Evolutionary conservation across 768 basidiomycete species (phyloP).

Genomic region (Hypsizygus marmoreus): DNA sequence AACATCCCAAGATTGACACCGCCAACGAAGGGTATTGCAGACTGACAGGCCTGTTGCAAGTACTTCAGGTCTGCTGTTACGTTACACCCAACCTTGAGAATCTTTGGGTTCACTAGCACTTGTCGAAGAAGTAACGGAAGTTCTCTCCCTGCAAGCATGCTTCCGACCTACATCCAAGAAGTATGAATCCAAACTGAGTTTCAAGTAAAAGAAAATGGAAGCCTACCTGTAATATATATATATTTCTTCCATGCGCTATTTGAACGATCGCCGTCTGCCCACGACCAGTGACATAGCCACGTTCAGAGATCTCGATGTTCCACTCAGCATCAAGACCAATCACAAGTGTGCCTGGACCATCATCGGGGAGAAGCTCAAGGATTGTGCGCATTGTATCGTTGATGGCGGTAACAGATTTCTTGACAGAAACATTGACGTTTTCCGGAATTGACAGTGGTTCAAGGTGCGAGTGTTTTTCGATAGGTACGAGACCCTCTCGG

Average conservation of each 20-base stretch:
- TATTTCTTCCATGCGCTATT: conserved; percentile 16
- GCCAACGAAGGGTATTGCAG: conserved; percentile 21
- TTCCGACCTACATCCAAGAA: too few relatives aligned
- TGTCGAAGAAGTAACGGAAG: conserved; percentile 8
- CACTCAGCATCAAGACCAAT: conserved; percentile 26
- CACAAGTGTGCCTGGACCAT: conserved; percentile 10
- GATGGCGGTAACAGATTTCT: conserved; percentile 8
- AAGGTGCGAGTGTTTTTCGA: conserved; percentile 26
- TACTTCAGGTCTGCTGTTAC: conserved; percentile 6
- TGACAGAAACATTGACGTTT: conserved; percentile 10
- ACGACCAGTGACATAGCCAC: conserved; percentile 14
- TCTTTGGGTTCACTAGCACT: conserved; percentile 10
- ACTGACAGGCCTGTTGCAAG: conserved; percentile 1
- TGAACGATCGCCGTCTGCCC: conserved; percentile 20
- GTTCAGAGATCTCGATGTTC: conserved; percentile 23
- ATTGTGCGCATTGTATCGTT: conserved; percentile 19
- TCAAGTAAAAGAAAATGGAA: too few relatives aligned
- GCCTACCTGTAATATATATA: conserved; percentile 24
- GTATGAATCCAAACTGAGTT: too few relatives aligned
- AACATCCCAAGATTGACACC: conserved; percentile 27
- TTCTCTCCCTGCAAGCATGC: too few relatives aligned
- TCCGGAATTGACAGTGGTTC: conserved; percentile 12
- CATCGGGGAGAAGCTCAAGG: conserved; percentile 14
- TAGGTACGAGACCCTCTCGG: conserved; percentile 7
- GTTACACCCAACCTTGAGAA: conserved; percentile 14